Conservation (phyloP, 306 rosid genomes). For the Fragaria nilgerrensis region DNA sequence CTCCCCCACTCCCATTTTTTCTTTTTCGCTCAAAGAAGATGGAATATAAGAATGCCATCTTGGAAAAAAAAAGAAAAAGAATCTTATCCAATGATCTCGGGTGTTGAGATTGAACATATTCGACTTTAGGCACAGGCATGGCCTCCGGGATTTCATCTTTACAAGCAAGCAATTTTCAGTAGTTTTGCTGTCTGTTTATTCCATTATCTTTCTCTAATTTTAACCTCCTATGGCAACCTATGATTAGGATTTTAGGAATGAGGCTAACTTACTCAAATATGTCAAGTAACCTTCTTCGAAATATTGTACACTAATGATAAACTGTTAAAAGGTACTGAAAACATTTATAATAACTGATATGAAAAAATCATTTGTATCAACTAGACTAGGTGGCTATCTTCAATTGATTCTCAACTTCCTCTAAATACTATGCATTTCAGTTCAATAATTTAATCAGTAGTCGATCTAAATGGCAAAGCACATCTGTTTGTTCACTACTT, state of each 20-base stretch:
- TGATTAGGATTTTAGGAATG: background rate
- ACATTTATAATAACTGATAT: background rate
- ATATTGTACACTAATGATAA: background rate
- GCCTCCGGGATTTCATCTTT: background rate
- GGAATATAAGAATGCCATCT: background rate
- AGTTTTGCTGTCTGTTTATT: background rate
- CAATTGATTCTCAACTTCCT: background rate
- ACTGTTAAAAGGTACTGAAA: background rate
- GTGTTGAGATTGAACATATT: background rate
- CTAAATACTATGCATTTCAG: background rate
- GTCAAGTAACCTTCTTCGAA: background rate
- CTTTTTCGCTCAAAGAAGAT: background rate
- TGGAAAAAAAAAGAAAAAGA: background rate
- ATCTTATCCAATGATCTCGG: background rate
- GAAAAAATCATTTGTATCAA: background rate
- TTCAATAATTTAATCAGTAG: background rate
- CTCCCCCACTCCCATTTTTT: background rate
- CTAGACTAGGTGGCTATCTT: background rate
- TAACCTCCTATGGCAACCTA: background rate
- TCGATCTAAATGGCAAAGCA: background rate
- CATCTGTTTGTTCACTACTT: background rate
- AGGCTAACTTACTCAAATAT: background rate
- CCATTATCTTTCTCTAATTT: background rate
- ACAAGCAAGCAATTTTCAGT: background rate
- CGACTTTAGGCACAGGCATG: background rate